These are phyloP conservation scores for Yamadazyma paraphyllophila DNA, from an alignment of 805 yeast species.

Conservation along the genomic window DNA sequence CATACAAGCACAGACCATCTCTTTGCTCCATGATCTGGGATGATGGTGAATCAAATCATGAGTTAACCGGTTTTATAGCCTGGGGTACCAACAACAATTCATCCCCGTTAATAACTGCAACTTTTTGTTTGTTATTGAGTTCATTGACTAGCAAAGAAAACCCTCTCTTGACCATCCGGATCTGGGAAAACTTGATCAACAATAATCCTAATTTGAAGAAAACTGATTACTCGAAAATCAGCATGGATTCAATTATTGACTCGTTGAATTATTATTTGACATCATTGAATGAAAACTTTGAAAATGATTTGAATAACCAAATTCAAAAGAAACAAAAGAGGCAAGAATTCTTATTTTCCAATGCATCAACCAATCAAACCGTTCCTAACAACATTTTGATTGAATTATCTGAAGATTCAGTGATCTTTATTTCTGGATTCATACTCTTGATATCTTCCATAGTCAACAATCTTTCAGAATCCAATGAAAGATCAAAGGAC, in stretches of 20 bases:
- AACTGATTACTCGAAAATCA: slow-evolving; percentile 43
- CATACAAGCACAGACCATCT: slow-evolving; percentile 61
- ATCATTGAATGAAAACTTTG: slow-evolving; percentile 41
- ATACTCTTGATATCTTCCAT: slow-evolving; percentile 55
- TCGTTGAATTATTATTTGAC: slow-evolving; percentile 54
- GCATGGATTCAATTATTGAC: slow-evolving; percentile 56
- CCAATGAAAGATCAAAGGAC: slow-evolving; percentile 23
- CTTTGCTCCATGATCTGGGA: slow-evolving; percentile 64
- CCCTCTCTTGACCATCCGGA: slow-evolving; percentile 44
- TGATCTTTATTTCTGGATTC: slow-evolving; percentile 71
- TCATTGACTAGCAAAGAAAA: slow-evolving; percentile 61
- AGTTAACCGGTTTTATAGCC: slow-evolving; percentile 72
- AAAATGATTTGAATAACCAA: slow-evolving; percentile 30
- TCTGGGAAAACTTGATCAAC: slow-evolving; percentile 41
- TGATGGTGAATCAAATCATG: slow-evolving; percentile 36
- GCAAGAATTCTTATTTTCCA: slow-evolving; percentile 31
- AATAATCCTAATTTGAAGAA: slow-evolving; percentile 26
- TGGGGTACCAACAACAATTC: slow-evolving; percentile 84
- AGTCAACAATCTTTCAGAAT: slow-evolving; percentile 26
- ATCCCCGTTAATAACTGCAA: slow-evolving; percentile 76
- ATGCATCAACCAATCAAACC: slow-evolving; percentile 15
- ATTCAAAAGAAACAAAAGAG: slow-evolving; percentile 31
- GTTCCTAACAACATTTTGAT: slow-evolving; percentile 36
- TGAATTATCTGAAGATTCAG: slow-evolving; percentile 77
- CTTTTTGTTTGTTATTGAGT: slow-evolving; percentile 76